phyloP scores from a whole-genome alignment of 371 early-diverging fungal species.

The Rhizopus microsporus region DNA sequence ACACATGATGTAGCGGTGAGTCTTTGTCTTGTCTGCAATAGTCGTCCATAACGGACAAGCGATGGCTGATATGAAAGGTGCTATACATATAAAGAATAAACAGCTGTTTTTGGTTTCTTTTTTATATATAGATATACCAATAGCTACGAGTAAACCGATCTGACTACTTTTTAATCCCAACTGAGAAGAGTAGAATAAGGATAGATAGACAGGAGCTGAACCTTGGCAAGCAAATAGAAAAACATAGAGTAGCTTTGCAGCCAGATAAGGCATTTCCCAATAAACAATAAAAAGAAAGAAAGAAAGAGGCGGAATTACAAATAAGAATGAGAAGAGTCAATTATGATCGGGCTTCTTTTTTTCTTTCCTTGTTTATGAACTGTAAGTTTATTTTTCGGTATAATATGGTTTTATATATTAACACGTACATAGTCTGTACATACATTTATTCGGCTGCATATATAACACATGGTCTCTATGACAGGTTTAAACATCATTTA shows the following conservation, averaged over 20 bases:
- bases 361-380: background rate
- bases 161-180: slow-evolving; percentile 52
- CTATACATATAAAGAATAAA: slow-evolving; percentile 16
- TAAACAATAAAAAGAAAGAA: slow-evolving; percentile 1
- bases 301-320: background rate
- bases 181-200: slow-evolving; percentile 49
- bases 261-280: slow-evolving; percentile 49
- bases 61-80: slow-evolving; percentile 55
- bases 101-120: background rate
- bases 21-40: slow-evolving; percentile 52
- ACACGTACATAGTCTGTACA: background rate
- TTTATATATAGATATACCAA: slow-evolving; percentile 33
- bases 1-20: slow-evolving; percentile 54
- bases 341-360: background rate
- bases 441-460: background rate
- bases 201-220: slow-evolving; percentile 52
- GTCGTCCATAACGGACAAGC: slow-evolving; percentile 57
- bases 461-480: background rate
- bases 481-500: background rate
- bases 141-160: slow-evolving; percentile 53
- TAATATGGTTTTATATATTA: no score
- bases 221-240: slow-evolving; percentile 58
- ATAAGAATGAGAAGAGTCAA: background rate
- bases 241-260: slow-evolving; percentile 51
- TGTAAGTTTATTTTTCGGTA: background rate